phyloP scores from a whole-genome alignment of 2,329 filamentous ascomycete species.

The Hymenoscyphus scutula region DNA sequence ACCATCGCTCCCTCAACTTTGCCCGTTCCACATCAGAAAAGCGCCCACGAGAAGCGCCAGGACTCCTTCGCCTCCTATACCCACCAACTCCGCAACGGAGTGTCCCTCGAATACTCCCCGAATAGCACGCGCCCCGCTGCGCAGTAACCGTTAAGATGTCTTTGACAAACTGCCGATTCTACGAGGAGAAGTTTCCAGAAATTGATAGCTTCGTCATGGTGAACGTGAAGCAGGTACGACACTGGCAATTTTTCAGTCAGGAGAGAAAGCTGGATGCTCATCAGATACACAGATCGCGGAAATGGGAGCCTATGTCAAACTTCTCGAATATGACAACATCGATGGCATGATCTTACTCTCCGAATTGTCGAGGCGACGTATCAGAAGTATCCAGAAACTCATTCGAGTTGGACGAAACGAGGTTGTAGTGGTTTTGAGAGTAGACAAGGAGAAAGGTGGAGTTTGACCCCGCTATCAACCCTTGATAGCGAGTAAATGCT shows the following conservation, averaged over 20 bases:
- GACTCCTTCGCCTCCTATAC: neutral
- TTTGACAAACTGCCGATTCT: constrained; percentile 94
- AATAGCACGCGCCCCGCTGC: constrained; percentile 23
- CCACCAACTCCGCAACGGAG: constrained; percentile 18
- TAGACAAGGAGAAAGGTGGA: constrained; percentile 96
- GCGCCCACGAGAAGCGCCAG: constrained; percentile 1
- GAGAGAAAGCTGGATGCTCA: constrained; percentile 1
- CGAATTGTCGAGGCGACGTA: constrained; percentile 96
- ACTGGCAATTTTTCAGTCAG: constrained; percentile 10
- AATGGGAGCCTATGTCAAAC: constrained; percentile 99
- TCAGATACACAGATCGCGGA: constrained; percentile 73
- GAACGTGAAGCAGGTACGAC: constrained; percentile 89
- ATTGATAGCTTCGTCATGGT: constrained; percentile 99
- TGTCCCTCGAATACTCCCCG: constrained; percentile 17
- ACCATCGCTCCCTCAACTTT: neutral
- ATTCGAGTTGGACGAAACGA: constrained; percentile 98
- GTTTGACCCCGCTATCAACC: constrained; percentile 24
- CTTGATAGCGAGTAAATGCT: constrained; percentile 12
- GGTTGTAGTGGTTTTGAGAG: constrained; percentile 95
- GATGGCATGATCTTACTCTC: constrained; percentile 99
- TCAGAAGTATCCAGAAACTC: constrained; percentile 97
- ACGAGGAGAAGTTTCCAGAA: constrained; percentile 96
- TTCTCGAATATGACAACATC: constrained; percentile 99
- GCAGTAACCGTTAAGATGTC: constrained; percentile 69
- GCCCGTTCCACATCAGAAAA: neutral